Evolutionary conservation across 202 grass and related monocot species (phyloP), one percentile per base, ranked within the genome.

Genomic region (Hordeum pubiflorum): DNA sequence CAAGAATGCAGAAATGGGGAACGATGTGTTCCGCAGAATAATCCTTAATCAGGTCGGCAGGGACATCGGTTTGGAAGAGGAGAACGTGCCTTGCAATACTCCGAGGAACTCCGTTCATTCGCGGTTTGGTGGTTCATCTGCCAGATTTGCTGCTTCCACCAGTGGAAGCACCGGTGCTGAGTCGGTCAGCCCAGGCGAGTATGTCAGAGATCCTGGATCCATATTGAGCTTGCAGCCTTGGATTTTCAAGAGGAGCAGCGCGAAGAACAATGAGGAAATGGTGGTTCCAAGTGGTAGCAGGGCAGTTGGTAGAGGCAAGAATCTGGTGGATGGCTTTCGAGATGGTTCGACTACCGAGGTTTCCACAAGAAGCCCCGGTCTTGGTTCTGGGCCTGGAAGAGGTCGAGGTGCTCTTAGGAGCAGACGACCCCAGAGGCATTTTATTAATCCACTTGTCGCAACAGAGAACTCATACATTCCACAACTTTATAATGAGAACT

Each of bases 191-290:
- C 81, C 86, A 38, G 75, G 57, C 0, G 90, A 93, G 64, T 93
- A 90, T 74, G 67, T 98, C 27, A 81, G 84, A 77, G 82, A 98
- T 77, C 85, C 85, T 29, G 81, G 86, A 40, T 91, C 92, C 33
- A 86, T 98, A 88, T 86, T 98, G 80, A 98, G 96, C 75, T 87
- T 98, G 72, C 96, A 95, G 54, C 92, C 96, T 33, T 98, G 96
- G 96, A 90, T 98, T 79, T 98, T 98, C 69, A 93, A 44, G 87
- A 93, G 74, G 74, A 88, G 80, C 8, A 76, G 70, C 46, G 52
- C 55, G 20, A 80, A 67, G 20, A 88, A 58, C 36, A 68, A 27
- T n/a, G 82, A 86, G 55, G 71, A 97, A 66, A 72, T 12, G 21
- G 14, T 40, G 22, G 39, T 76, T 61, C 33, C 58, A 76, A 57